Evolutionary conservation across 441 rosid species (phyloP), one percentile per base, ranked within the genome.

Genomic region (Hypseocharis bilobata): DNA sequence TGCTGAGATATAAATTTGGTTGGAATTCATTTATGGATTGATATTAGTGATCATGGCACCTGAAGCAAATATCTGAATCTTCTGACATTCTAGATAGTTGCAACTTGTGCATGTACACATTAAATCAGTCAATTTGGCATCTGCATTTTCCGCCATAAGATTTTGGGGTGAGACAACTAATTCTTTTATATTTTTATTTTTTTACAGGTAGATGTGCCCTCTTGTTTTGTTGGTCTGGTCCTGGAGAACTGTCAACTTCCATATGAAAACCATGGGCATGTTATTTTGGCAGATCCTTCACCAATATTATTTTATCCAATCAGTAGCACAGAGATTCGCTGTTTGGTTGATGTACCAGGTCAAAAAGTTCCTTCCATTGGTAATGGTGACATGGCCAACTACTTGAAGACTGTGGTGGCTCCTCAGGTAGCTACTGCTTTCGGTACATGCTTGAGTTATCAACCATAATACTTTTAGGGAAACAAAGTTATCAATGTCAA

Each of bases 271-370:
- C 75, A 71, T 4, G 75, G 75, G 13, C 75, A 71, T 10, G 75
- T 71, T 52, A 66, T 71, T 13, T 38, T 71, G 45, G 75, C 70
- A 3, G 67, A 71, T 23, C 75, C 75, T n/a, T 71, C 75, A 1
- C 75, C 75, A 1, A 66, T 71, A 54, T 55, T 71, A 0, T 71
- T 71, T 36, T 71, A 71, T 19, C 75, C 70, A 1, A 71, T 71
- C 56, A 30, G 75, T 61, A 60, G 70, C 62, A 61, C 20, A 14
- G 75, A 71, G 70, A 13, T 66, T 25, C 70, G 75, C 60, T 71
- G 75, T 49, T 67, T 71, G 75, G 75, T 71, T 19, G 75, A 71
- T 66, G 75, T 71, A 14, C 75, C 75, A 0, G 75, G 75, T n/a
- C 75, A 71, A 69, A 71, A 66, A 55, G 32, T 71, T 34, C 75